phyloP scores from a whole-genome alignment of 768 basidiomycete genomes.

The Mycena vitilis region DNA sequence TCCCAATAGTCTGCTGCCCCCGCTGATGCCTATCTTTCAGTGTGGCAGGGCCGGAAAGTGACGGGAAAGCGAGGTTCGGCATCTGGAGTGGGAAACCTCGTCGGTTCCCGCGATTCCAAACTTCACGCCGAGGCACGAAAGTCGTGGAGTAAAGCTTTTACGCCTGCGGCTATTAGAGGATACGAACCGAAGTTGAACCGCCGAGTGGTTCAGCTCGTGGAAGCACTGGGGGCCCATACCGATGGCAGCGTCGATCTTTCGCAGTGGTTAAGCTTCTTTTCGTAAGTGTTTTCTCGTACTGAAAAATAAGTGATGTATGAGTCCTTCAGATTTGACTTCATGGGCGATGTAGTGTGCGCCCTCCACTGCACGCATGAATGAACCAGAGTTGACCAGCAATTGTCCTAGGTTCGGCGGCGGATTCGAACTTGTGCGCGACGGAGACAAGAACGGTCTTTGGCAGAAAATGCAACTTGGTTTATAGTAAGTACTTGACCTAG shows the following conservation, averaged over 20 bases:
- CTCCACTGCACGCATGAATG: background rate
- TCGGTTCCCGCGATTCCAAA: background rate
- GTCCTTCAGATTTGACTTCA: slow-evolving; percentile 24
- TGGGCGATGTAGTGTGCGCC: slow-evolving; percentile 30
- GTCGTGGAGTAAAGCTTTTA: slow-evolving; percentile 19
- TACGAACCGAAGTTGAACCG: slow-evolving; percentile 21
- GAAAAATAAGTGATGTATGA: background rate
- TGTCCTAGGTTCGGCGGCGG: slow-evolving; percentile 24
- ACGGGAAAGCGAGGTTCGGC: background rate
- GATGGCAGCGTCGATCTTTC: slow-evolving; percentile 16
- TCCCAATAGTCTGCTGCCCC: background rate
- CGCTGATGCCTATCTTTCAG: slow-evolving; percentile 31
- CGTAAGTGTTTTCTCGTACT: background rate
- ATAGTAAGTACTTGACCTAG: background rate
- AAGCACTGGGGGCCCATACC: slow-evolving; percentile 10
- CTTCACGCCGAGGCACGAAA: slow-evolving; percentile 1
- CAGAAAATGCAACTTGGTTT: slow-evolving; percentile 17
- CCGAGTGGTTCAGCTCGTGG: slow-evolving; percentile 26
- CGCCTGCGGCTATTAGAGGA: slow-evolving; percentile 24
- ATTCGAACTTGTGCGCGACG: slow-evolving; percentile 29
- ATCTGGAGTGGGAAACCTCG: background rate
- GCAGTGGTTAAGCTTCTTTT: slow-evolving; percentile 28
- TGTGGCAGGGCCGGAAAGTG: slow-evolving; percentile 46
- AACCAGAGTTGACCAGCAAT: too few species aligned
- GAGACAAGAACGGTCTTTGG: slow-evolving; percentile 27